phyloP scores from a whole-genome alignment of 495 filamentous ascomycete species.

The Schizothecium vesticola region DNA sequence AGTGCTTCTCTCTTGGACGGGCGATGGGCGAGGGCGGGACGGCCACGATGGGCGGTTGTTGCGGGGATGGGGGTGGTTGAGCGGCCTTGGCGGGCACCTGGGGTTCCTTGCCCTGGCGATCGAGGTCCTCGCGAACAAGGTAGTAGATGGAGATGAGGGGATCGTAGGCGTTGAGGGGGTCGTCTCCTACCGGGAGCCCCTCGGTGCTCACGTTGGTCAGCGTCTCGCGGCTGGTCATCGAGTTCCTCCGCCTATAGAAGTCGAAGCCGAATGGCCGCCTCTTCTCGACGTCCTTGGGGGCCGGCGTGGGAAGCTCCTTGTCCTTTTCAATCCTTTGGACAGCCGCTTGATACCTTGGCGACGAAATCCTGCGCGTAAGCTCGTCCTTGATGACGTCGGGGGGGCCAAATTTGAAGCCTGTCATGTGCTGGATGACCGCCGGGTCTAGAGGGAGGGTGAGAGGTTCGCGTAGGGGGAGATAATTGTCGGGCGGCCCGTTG shows the following conservation, averaged over 20 bases:
- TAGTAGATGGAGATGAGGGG: slow-evolving; percentile 94
- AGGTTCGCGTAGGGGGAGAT: slow-evolving; percentile 77
- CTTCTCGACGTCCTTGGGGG: slow-evolving; percentile 65
- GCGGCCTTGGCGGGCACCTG: slow-evolving; percentile 23
- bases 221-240: slow-evolving; percentile 78
- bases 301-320: slow-evolving; percentile 55
- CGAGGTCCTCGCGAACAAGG: slow-evolving; percentile 88
- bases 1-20: slow-evolving; percentile 32
- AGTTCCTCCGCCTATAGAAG: slow-evolving; percentile 94
- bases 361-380: slow-evolving; percentile 77
- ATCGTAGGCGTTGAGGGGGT: slow-evolving; percentile 90
- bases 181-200: slow-evolving; percentile 71
- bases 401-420: slow-evolving; percentile 93
- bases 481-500: slow-evolving; percentile 79
- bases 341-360: slow-evolving; percentile 85
- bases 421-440: slow-evolving; percentile 85
- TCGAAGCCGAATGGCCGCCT: slow-evolving; percentile 86
- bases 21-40: slow-evolving; percentile 41
- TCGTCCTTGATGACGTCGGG: slow-evolving; percentile 75
- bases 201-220: slow-evolving; percentile 82
- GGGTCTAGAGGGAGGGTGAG: slow-evolving; percentile 78
- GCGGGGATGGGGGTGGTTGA: slow-evolving; percentile 24
- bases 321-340: slow-evolving; percentile 55
- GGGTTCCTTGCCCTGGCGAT: slow-evolving; percentile 57
- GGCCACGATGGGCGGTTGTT: slow-evolving; percentile 14